phyloP scores from a whole-genome alignment of 176 grass and related monocot genomes.

The Poa pratensis region DNA sequence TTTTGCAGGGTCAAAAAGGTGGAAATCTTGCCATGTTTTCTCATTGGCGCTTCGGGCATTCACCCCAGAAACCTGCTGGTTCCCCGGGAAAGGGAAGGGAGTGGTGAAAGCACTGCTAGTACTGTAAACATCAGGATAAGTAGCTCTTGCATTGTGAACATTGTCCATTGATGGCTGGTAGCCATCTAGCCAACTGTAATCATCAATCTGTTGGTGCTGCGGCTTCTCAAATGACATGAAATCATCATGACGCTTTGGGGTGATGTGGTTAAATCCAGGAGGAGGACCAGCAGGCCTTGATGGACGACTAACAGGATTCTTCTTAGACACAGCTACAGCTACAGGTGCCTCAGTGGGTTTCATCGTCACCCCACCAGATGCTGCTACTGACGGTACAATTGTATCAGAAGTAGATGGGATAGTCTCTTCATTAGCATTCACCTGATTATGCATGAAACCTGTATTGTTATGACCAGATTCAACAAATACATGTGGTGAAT shows the following conservation, averaged over 20 bases:
- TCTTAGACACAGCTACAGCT: slow-evolving; percentile 49
- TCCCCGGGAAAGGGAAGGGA: slow-evolving; percentile 67
- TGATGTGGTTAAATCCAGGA: slow-evolving; percentile 72
- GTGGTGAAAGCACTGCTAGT: slow-evolving; percentile 48
- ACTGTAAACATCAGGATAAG: slow-evolving; percentile 44
- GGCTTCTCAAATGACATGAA: slow-evolving; percentile 41
- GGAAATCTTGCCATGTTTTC: slow-evolving; percentile 81
- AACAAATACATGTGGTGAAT: slow-evolving; percentile 47
- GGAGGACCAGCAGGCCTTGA: slow-evolving; percentile 75
- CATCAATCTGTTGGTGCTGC: slow-evolving; percentile 54
- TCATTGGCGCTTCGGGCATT: not conserved
- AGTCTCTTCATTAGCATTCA: slow-evolving; percentile 48
- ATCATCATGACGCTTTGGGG: slow-evolving; percentile 64
- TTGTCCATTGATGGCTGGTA: slow-evolving; percentile 48
- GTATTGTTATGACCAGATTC: slow-evolving; percentile 37
- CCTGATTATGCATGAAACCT: slow-evolving; percentile 39
- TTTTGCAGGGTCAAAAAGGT: slow-evolving; percentile 77
- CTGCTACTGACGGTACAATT: slow-evolving; percentile 46
- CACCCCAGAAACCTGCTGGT: slow-evolving; percentile 40
- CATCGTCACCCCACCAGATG: slow-evolving; percentile 45
- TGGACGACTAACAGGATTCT: slow-evolving; percentile 83
- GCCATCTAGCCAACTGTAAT: slow-evolving; percentile 78
- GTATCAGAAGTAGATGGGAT: slow-evolving; percentile 57
- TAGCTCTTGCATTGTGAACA: slow-evolving; percentile 41
- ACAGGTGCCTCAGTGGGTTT: slow-evolving; percentile 50